phyloP scores from a whole-genome alignment of 2,329 filamentous ascomycete genomes.

The Aphanoascus verrucosus region DNA sequence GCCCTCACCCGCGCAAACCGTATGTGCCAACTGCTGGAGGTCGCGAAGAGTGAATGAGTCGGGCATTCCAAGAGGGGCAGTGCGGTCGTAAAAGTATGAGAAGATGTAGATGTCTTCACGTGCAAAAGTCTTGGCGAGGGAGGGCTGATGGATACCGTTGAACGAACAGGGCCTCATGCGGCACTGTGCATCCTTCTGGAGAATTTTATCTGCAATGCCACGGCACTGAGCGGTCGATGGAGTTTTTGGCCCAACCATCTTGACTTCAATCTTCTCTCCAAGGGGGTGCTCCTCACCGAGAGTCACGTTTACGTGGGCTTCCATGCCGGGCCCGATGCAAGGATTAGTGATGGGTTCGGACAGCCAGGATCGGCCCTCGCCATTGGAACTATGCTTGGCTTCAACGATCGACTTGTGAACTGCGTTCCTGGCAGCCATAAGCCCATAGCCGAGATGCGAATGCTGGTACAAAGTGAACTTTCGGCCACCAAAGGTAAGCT shows the following conservation, averaged over 20 bases:
- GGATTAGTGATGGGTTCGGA: constrained; percentile 65
- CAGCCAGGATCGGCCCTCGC: constrained; percentile 56
- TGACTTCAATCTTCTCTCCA: constrained; percentile 56
- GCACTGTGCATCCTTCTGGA: constrained; percentile 78
- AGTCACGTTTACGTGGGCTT: constrained; percentile 60
- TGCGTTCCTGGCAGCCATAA: constrained; percentile 87
- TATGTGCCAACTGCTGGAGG: constrained; percentile 71
- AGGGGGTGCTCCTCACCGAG: constrained; percentile 57
- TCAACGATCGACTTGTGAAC: constrained; percentile 68
- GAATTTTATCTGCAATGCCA: constrained; percentile 75
- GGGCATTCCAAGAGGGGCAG: constrained; percentile 90
- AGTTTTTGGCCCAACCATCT: constrained; percentile 69
- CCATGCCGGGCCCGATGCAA: constrained; percentile 73
- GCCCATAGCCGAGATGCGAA: constrained; percentile 89
- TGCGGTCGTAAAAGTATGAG: constrained; percentile 96
- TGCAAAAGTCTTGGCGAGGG: constrained; percentile 81
- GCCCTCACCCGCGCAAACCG: constrained; percentile 68
- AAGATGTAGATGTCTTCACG: constrained; percentile 91
- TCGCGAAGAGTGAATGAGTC: constrained; percentile 88
- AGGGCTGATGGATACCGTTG: constrained; percentile 92
- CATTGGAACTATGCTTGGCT: constrained; percentile 54
- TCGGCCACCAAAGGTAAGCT: constrained; percentile 77
- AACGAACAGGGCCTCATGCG: constrained; percentile 87
- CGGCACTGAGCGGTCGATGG: constrained; percentile 79
- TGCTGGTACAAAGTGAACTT: constrained; percentile 94